Conservation (phyloP, 2,329 filamentous ascomycete genomes). For the Colletotrichum cuscutae region DNA sequence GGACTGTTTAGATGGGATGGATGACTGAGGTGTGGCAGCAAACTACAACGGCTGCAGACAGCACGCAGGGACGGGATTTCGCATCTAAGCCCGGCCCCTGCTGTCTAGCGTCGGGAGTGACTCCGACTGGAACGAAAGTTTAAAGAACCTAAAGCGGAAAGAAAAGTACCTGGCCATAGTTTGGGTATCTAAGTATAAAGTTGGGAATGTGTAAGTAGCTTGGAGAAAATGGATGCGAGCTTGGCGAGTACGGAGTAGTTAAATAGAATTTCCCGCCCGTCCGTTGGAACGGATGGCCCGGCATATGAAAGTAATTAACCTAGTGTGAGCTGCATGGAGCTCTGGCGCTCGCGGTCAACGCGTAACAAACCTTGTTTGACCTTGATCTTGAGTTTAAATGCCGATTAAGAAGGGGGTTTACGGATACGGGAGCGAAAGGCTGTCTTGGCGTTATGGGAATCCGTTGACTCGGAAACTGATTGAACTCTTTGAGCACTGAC, state of each 20-base stretch:
- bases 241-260: no score
- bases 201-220: background rate
- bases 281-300: background rate
- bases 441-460: background rate
- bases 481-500: background rate
- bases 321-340: background rate
- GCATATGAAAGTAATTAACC: background rate
- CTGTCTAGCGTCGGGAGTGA: background rate
- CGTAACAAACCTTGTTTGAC: background rate
- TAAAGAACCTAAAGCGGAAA: background rate
- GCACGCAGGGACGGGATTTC: background rate
- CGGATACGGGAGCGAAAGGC: background rate
- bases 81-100: background rate
- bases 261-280: background rate
- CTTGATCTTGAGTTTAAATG: background rate
- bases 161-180: background rate
- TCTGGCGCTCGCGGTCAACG: background rate
- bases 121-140: background rate
- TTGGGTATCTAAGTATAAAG: background rate
- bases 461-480: background rate
- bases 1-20: background rate
- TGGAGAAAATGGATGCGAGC: background rate
- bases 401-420: background rate
- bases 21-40: background rate
- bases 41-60: background rate